Percentiles rank a stretch among this genome's conserved stretches.
Conservation (phyloP, 1,284 basidiomycete genomes). For the Melampsora americana region DNA sequence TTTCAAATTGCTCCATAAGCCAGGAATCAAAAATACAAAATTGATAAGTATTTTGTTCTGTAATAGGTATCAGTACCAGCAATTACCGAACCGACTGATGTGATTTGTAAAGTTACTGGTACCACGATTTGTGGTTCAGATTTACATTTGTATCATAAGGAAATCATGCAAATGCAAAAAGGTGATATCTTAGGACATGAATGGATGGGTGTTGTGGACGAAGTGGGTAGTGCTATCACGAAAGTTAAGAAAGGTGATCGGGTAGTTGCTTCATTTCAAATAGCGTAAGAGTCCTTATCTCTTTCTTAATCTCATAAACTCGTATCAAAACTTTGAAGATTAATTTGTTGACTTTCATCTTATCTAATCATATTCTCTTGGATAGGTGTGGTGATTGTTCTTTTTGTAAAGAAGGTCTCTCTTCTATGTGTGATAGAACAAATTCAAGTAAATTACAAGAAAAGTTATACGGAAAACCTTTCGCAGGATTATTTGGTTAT, state of each 20-base stretch:
- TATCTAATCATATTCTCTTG: too few species aligned
- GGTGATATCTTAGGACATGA: slow-evolving; percentile 47
- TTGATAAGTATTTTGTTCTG: too few species aligned
- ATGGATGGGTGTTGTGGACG: slow-evolving; percentile 42
- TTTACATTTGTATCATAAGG: slow-evolving; percentile 48
- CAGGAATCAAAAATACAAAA: too few species aligned
- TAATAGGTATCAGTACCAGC: slow-evolving; percentile 42
- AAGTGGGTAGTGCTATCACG: slow-evolving; percentile 33
- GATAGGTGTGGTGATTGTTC: slow-evolving; percentile 46
- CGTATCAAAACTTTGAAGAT: too few species aligned
- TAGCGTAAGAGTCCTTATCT: slow-evolving; percentile 29
- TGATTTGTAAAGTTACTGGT: slow-evolving; percentile 47
- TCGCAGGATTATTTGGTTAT: slow-evolving; percentile 48
- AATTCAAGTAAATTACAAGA: slow-evolving; percentile 47
- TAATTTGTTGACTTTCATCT: too few species aligned
- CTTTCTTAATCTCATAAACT: neutral
- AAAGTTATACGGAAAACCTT: slow-evolving; percentile 47
- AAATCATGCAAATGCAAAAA: slow-evolving; percentile 46
- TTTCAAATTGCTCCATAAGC: too few species aligned
- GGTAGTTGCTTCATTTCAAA: slow-evolving; percentile 46
- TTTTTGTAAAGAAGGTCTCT: slow-evolving; percentile 46
- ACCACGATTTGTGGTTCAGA: slow-evolving; percentile 48
- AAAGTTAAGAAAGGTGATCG: slow-evolving; percentile 42
- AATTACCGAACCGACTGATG: slow-evolving; percentile 47
- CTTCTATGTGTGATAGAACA: slow-evolving; percentile 48